Percentiles rank a stretch among this genome's conserved stretches.
Conservation (phyloP, 371 early-diverging fungal species). For the Circinella umbellata region DNA sequence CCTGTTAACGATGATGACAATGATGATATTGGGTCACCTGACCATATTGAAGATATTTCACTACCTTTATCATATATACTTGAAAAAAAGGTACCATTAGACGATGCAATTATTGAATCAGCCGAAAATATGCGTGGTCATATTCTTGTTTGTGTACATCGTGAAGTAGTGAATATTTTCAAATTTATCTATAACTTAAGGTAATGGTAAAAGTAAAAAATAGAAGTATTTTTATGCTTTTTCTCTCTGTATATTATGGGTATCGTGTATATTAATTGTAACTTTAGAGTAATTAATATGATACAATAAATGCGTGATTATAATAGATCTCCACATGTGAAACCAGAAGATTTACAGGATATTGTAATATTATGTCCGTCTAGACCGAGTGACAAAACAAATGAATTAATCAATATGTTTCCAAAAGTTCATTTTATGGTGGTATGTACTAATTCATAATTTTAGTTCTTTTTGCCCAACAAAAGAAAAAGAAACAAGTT, state of each 20-base stretch:
- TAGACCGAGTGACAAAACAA: conserved; percentile 43
- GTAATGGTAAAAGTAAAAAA: conserved; percentile 9
- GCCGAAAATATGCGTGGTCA: conserved; percentile 43
- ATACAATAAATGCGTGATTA: too few species aligned
- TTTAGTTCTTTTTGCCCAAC: background rate
- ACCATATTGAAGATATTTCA: conserved; percentile 33
- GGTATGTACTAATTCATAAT: conserved; percentile 30
- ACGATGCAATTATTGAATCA: conserved; percentile 34
- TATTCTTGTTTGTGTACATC: conserved; percentile 53
- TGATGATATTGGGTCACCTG: conserved; percentile 1
- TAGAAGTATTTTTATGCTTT: too few species aligned
- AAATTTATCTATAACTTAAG: conserved; percentile 52
- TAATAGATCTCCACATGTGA: conserved; percentile 44
- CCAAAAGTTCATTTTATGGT: conserved; percentile 60
- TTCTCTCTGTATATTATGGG: background rate
- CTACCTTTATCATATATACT: conserved; percentile 56
- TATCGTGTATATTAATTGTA: background rate
- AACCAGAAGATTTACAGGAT: conserved; percentile 50
- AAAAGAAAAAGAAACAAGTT: background rate
- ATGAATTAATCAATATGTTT: conserved; percentile 55
- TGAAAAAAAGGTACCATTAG: conserved; percentile 34
- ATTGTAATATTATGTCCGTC: conserved; percentile 57
- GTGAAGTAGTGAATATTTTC: conserved; percentile 48
- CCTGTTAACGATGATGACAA: conserved; percentile 14
- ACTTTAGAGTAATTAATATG: too few species aligned